Percentiles rank a stretch among this genome's conserved stretches.
These are phyloP conservation scores for Populus tremula DNA, from an alignment of 345 rosid genomes.

Conservation along the genomic window DNA sequence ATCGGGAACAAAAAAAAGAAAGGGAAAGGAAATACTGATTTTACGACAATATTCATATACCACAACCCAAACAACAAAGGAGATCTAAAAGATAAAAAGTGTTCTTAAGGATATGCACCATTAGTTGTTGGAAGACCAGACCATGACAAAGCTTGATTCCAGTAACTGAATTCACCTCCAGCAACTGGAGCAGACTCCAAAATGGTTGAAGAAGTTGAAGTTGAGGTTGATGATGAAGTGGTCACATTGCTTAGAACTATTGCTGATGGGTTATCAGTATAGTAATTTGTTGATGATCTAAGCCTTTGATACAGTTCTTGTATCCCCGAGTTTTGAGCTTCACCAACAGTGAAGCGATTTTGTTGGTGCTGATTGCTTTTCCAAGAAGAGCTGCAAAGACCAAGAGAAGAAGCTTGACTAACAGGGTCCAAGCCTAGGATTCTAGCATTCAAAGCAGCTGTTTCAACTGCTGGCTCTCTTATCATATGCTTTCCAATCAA, in stretches of 20 bases:
- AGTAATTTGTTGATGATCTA: constrained; percentile 34
- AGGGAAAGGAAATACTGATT: constrained; percentile 6
- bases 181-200: constrained; percentile 50
- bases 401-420: constrained; percentile 38
- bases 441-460: constrained; percentile 26
- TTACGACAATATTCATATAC: constrained; percentile 35
- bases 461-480: constrained; percentile 32
- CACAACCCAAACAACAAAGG: constrained; percentile 32
- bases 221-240: constrained; percentile 31
- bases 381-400: constrained; percentile 45
- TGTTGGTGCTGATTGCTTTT: constrained; percentile 42
- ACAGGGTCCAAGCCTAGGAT: constrained; percentile 40
- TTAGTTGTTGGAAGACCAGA: constrained; percentile 62
- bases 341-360: constrained; percentile 30
- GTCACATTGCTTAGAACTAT: constrained; percentile 36
- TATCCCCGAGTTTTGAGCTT: constrained; percentile 45
- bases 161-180: constrained; percentile 47
- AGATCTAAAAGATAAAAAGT: constrained; percentile 1
- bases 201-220: constrained; percentile 25
- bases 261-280: constrained; percentile 23
- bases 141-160: constrained; percentile 61
- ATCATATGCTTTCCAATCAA: constrained; percentile 37
- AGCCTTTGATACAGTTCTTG: constrained; percentile 66
- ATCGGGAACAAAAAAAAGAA: background rate
- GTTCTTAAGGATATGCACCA: constrained; percentile 56